Base-by-base conservation (phyloP, 1,284 basidiomycete species). In the Malassezia furfur region DNA sequence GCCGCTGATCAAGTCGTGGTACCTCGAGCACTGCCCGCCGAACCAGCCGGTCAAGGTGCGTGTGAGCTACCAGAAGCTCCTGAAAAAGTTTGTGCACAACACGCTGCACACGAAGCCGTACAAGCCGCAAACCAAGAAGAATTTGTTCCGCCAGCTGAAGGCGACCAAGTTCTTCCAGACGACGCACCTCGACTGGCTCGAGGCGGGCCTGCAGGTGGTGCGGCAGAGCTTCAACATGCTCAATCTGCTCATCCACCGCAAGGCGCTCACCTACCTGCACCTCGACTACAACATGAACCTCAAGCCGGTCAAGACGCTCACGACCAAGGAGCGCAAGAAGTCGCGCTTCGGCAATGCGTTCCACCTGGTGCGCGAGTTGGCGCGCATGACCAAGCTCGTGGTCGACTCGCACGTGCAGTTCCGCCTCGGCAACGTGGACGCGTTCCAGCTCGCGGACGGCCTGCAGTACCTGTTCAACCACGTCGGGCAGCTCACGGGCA, bases 161-260 rank as follows among this genome's bases (percentile, higher is more conserved):
- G 86, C 88, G 43, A 99, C 94, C 59, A 98, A 98, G 78, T 98
- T 99, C 80, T 98, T 99, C 85, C 94, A 98, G 79, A 88, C 87
- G 19, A 98, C 94, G 7, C 88, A 83, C 62, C 79, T 98, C 66
- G 94, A 99, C 77, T 99, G 94, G 94, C 93, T 99, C 31, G 94
- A 99, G 77, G 94, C 93, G 3, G 94, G 94, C 70, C 79, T 99
- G 60, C 94, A 99, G 78, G 94, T 99, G 52, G 94, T 91, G 78
- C 80, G 93, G 64, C 94, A 99, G 76, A 93, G 93, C 32, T 98
- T 96, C 79, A 99, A 98, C 79, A 98, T 98, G 94, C 80, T 99
- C 62, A 98, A 98, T 77, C 80, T 99, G 32, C 81, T 98, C 59
- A 98, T 99, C 67, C 94, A 98, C 78, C 91, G 94, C 76, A 99